Conservation (phyloP, 2,329 filamentous ascomycete species). For the Colletotrichum phormii region DNA sequence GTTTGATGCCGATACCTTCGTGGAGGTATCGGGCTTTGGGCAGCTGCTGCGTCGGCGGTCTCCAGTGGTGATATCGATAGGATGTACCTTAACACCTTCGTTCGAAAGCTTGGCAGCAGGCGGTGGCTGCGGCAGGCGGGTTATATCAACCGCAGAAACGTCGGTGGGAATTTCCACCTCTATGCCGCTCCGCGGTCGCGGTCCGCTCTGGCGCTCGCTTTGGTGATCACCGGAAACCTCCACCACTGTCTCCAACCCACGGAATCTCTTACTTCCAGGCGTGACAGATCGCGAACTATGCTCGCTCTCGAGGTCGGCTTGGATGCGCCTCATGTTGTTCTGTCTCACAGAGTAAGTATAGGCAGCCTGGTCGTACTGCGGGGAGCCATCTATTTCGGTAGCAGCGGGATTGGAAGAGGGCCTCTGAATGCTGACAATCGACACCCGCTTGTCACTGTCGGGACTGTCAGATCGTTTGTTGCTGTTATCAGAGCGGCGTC, state of each 20-base stretch:
- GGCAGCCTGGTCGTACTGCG: constrained; percentile 6
- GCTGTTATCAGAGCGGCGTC: constrained; percentile 57
- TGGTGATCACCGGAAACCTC: constrained; percentile 15
- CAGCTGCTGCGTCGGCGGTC: constrained; percentile 25
- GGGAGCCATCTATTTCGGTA: neutral
- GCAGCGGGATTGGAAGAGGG: neutral
- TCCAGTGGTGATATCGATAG: neutral
- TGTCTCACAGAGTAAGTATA: constrained; percentile 22
- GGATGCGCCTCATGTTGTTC: constrained; percentile 9
- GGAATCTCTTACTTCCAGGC: constrained; percentile 25
- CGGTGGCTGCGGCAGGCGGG: neutral
- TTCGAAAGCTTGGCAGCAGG: constrained; percentile 11
- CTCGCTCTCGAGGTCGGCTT: constrained; percentile 27
- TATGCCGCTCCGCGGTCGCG: constrained; percentile 18
- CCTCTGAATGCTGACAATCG: neutral
- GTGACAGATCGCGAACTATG: constrained; percentile 27
- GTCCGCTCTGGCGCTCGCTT: constrained; percentile 8
- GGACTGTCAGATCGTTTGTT: constrained; percentile 43
- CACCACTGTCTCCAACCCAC: constrained; percentile 28
- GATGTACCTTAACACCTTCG: constrained; percentile 18
- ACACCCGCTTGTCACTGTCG: constrained; percentile 3
- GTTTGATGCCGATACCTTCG: constrained; percentile 18
- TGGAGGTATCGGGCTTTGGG: constrained; percentile 9
- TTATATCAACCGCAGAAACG: neutral
- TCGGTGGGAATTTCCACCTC: constrained; percentile 17